Evolutionary conservation across 345 rosid species (phyloP), one percentile per base, ranked within the genome.

Genomic region (Syzygium aromaticum): DNA sequence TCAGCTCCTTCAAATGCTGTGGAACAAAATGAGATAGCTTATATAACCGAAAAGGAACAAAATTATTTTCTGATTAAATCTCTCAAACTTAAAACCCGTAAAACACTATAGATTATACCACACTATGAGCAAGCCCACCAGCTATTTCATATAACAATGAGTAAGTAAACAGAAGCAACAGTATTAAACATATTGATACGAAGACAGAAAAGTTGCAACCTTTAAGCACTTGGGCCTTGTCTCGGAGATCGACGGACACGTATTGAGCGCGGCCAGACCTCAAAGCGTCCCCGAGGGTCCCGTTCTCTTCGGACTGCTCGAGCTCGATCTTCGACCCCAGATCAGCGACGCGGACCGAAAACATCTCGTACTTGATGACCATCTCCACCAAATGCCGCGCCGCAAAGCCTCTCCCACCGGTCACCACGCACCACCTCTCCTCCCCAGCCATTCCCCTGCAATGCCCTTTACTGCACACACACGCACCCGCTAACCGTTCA

Each of bases 341-440:
- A 92, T 98, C 99, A 21, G 94, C 95, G 27, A 98, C 91, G 27
- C 98, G 94, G 85, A 98, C 98, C 9, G 86, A 88, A 86, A 92
- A 95, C 88, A 88, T 91, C 16, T 87, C 93, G 85, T 87, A 63
- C 54, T 88, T 92, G 80, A 98, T 85, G 6, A 96, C 90, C 99
- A 96, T 95, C 77, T 96, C 98, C 84, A 96, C 98, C 88, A 98
- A 91, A 91, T 96, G 98, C 87, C 97, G 94, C 1, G 98, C 99
- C 0, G 94, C 95, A 86, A 98, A 98, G 61, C 99, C 99, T 89
- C 99, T 92, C 84, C 98, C 99, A 0, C 99, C 99, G 1, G 99
- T 98, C 53, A 98, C 98, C 57, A 94, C 93, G 82, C 98, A 96
- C 97, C 98, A 95, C 54, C 91, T 92, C 90, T 90, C 93, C 86